Evolutionary conservation across 2,329 filamentous ascomycete genomes (phyloP).

Genomic region (Daldinia sp.): DNA sequence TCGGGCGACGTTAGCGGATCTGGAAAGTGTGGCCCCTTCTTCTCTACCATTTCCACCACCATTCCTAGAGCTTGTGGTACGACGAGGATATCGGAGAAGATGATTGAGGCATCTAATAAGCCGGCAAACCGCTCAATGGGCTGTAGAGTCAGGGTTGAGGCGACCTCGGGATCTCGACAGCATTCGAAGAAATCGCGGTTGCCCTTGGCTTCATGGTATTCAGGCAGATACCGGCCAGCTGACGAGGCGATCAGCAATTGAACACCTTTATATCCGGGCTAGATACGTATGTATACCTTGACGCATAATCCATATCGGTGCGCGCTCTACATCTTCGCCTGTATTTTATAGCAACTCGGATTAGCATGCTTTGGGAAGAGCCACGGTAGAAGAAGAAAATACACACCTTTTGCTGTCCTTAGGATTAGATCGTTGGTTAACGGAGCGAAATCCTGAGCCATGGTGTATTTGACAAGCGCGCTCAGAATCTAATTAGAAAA

Average conservation of each 20-base stretch:
- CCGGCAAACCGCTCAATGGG: constrained; percentile 92
- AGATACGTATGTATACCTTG: constrained; percentile 73
- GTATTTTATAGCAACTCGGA: constrained; percentile 42
- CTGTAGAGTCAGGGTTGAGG: constrained; percentile 92
- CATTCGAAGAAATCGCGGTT: constrained; percentile 95
- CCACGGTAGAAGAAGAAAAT: constrained; percentile 6
- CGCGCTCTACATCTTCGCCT: constrained; percentile 92
- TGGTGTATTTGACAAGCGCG: constrained; percentile 54
- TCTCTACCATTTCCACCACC: constrained; percentile 98
- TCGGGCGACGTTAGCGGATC: constrained; percentile 81
- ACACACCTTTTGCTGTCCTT: constrained; percentile 86
- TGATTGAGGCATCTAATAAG: constrained; percentile 95
- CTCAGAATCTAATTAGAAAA: background rate
- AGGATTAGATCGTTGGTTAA: constrained; percentile 94
- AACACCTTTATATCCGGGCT: background rate
- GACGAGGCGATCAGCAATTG: constrained; percentile 28
- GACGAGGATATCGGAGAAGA: constrained; percentile 98
- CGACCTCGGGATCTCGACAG: constrained; percentile 92
- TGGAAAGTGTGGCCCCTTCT: constrained; percentile 96
- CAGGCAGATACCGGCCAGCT: constrained; percentile 97
- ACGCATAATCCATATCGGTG: constrained; percentile 99
- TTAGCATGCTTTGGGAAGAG: constrained; percentile 33
- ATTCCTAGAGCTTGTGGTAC: constrained; percentile 98
- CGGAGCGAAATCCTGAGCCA: constrained; percentile 80
- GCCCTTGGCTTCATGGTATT: constrained; percentile 97